Evolutionary conservation across 2,329 filamentous ascomycete species (phyloP), one percentile per base, ranked within the genome.

Genomic region (Phyllosticta paracitricarpa): DNA sequence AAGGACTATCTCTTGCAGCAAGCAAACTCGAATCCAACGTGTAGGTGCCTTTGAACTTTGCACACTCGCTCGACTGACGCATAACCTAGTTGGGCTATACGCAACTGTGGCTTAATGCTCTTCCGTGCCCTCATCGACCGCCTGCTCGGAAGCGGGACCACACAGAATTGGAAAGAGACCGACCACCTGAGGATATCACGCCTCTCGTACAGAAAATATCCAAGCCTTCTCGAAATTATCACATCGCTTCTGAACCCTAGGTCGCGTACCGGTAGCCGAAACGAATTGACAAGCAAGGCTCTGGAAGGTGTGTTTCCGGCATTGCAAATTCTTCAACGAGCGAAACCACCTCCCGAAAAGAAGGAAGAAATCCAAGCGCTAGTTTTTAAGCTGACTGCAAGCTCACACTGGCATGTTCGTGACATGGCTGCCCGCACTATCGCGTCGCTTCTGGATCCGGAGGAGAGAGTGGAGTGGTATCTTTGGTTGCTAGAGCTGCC

Each of bases 51-150:
- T 56, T 2, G 8, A 3, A 30, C 64, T 24, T 66, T 33, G 51
- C 26, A 12, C 62, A 19, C 8, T 14, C 28, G 28, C 22, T 10
- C 2, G 5, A 26, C 58, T 59, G 14, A 54, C 30, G 8, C 30
- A 12, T 22, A 8, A 26, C 19, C 10, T 63, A 89, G 86, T 24
- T 99, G 94, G 94, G 90, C 92, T 0, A 91, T 99, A 61, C 87
- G 92, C 0, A 99, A 99, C 72, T 97, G 91, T 66, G 91, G 91
- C 1, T 76, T 97, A 35, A 88, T 97, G 76, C 83, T 99, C 6
- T 86, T 97, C 65, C 85, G 93, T 60, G 90, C 91, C 64, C 79
- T 97, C 4, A 89, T 96, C 58, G 89, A 94, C 70, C 83, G 84
- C 64, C 77, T 95, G 0, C 54, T 62, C 10, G 60, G 60, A 3